A percentile compares a stretch with the other conserved stretches of the same genome.
Conservation (phyloP, 83 land plant genomes). For the Thuja plicata region DNA sequence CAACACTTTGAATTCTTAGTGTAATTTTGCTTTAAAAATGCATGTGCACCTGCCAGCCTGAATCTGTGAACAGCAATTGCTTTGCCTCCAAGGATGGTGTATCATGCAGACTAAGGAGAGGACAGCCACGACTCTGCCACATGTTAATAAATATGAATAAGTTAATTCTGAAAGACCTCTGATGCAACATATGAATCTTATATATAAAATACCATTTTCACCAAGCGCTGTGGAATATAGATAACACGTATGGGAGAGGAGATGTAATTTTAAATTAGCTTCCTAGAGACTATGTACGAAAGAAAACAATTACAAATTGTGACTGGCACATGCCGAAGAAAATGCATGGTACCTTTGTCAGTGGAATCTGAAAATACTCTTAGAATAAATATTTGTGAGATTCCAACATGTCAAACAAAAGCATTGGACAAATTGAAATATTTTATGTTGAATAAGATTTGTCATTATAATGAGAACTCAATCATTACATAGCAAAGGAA, state of each 20-base stretch:
- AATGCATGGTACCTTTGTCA: neutral
- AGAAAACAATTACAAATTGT: neutral
- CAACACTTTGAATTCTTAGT: neutral
- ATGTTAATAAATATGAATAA: slow-evolving; percentile 5
- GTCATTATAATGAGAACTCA: neutral
- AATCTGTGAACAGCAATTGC: slow-evolving; percentile 75
- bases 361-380: neutral
- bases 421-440: neutral
- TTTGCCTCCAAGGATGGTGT: slow-evolving; percentile 89
- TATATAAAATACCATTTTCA: neutral
- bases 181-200: neutral
- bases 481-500: neutral
- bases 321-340: neutral
- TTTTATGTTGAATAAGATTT: neutral
- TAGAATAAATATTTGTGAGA: neutral
- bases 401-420: neutral
- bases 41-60: slow-evolving; percentile 84
- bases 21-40: neutral
- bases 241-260: neutral
- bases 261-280: neutral
- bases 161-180: neutral
- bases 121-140: slow-evolving; percentile 91
- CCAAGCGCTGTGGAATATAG: neutral
- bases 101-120: slow-evolving; percentile 75
- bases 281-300: neutral